These are phyloP conservation scores for Aureoboletus auriporus DNA, from an alignment of 768 basidiomycete species.

Conservation along the genomic window DNA sequence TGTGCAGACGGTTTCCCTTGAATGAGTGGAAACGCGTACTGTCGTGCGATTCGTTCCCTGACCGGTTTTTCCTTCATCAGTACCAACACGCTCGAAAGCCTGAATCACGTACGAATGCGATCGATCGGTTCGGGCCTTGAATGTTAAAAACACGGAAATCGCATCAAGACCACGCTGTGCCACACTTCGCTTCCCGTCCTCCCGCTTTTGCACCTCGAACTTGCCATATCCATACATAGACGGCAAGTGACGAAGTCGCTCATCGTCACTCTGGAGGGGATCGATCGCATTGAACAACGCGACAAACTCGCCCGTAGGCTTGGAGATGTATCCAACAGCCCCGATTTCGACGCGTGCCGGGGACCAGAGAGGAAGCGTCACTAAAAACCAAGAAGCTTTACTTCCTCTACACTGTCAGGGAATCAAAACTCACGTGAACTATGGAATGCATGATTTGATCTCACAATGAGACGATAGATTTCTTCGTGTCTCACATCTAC, in stretches of 20 bases:
- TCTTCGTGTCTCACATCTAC: conserved; percentile 54
- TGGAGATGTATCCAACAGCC: conserved; percentile 70
- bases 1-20: conserved; percentile 64
- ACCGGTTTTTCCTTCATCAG: background rate
- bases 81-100: background rate
- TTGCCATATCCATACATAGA: conserved; percentile 63
- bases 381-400: conserved; percentile 27
- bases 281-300: conserved; percentile 68
- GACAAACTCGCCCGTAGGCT: conserved; percentile 64
- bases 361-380: conserved; percentile 68
- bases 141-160: conserved; percentile 45
- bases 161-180: conserved; percentile 55
- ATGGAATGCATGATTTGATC: conserved; percentile 63
- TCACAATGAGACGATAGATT: conserved; percentile 55
- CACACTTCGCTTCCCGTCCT: conserved; percentile 52
- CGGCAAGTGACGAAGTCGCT: conserved; percentile 44
- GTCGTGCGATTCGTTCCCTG: conserved; percentile 45
- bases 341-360: conserved; percentile 62
- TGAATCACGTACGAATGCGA: conserved; percentile 36
- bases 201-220: conserved; percentile 40
- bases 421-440: conserved; percentile 48
- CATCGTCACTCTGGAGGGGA: conserved; percentile 44
- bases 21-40: conserved; percentile 58
- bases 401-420: background rate
- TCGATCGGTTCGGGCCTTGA: conserved; percentile 35